Base-by-base conservation (phyloP, 2,329 filamentous ascomycete species). In the Talaromyces sp. region DNA sequence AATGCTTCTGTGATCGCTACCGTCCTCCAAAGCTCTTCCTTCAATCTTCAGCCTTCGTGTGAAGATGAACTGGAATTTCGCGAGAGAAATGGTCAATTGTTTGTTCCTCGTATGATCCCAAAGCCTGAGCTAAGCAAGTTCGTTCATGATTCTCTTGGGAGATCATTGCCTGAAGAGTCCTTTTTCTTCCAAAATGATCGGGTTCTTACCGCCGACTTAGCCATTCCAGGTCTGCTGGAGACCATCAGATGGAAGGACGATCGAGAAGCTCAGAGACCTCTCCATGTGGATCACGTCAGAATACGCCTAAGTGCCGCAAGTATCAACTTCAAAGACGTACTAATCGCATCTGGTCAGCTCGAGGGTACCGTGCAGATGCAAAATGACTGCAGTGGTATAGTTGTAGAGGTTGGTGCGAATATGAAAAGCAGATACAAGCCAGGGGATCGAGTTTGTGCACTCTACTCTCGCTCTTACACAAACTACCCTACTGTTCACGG, bases 361-460 rank as follows among this genome's bases (percentile, higher is more conserved):
- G 13, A 56, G 13, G 34, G 34, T 36, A 36, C 11, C 34, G 15
- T 5, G 5, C 15, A 69, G n/a, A 65, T 1, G 71, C 78, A n/a
- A 2, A 36, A 36, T 36, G 85, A 86, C 62, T 77, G 72, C 64
- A 70, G 71, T 51, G 79, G 75, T 13, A 63, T 75, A 36, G 71
- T 80, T n/a, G 73, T 69, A 22, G 64, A 70, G 56, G 68, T 75
- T 4, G 75, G 75, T 53, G 56, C 69, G 45, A 51, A 67, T 29
- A 69, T 69, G 3, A 71, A 72, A 4, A 68, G 72, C 27, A 71
- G 34, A 11, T 36, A 83, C 25, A 61, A 68, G 2, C 60, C 72
- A 2, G 80, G 79, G 3, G 78, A 83, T 49, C 70, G 72, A 2
- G 84, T 86, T 6, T 68, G 66, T 31, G 47, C 47, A 5, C 47